Base-by-base conservation (phyloP, 306 rosid genomes). In the Ormosia semicastrata region DNA sequence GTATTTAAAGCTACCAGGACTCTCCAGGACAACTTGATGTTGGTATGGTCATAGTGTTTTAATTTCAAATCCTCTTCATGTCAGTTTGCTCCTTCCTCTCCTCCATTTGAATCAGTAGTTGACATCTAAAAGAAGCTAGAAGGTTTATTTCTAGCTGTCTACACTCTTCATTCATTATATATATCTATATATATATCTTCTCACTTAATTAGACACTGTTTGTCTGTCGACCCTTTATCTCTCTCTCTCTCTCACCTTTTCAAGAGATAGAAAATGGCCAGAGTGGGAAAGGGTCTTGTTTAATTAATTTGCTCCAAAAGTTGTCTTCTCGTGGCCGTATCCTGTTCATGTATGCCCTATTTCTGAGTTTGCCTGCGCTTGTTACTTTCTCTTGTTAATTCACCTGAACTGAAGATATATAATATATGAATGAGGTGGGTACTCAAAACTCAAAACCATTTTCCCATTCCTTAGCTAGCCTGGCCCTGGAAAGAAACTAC, bases 211-310 rank as follows among this genome's bases (percentile, higher is more conserved):
- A 40, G 69, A 41, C 10, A 73, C 47, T 63, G 68, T 70, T 70
- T 40, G 14, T 37, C 49, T 76, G 71, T 64, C 33, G 72, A 32
- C 74, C 10, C 12, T 5, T 24, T 12, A 15, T 54, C 30, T 57
- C 56, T 44, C 71, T 5, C 36, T 66, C 6, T 17, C 70, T 56
- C 72, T 83, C 85, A 70, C 87, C 54, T 80, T 88, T 82, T 82
- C 46, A 34, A 36, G 77, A 36, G 65, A 63, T 40, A 85, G 73
- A 77, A 65, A 85, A 85, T 49, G 44, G 69, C 66, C 32, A 56
- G 78, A 53, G 76, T 43, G 71, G 75, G 83, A 36, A 76, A 78
- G 84, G 73, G 84, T 66, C 68, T 84, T 73, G 63, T 78, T 78
- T 44, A 44, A 8, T 78, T 44, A 44, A 8, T 44, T 44, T 81